Evolutionary conservation across 106 monocot species (phyloP), one percentile per base, ranked within the genome.

Genomic region (Apostasia shenzhenica): DNA sequence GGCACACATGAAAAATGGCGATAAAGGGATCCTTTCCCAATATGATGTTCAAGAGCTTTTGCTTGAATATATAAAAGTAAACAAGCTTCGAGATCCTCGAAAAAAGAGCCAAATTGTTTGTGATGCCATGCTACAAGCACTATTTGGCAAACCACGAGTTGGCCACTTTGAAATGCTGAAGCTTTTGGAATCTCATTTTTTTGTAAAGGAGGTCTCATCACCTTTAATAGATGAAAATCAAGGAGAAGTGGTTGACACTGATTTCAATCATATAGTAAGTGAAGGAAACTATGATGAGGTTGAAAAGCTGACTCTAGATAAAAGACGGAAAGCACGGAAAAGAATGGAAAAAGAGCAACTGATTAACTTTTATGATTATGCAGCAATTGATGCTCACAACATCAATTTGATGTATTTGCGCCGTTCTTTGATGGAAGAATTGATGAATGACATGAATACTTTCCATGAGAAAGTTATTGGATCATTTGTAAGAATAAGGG

Each of bases 101-200:
- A 77, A 73, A 78, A 88, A 90, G 77, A 90, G 92, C 75, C 90
- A 99, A 48, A 89, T 93, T 38, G 63, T 90, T 47, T 99, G 93
- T 78, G 99, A 93, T 75, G 53, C 77, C 70, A 83, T 80, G 75
- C 83, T 99, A 48, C 72, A 78, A 68, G 81, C 64, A 69, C 85
- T 99, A 14, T 99, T 93, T 80, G 83, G 85, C 1, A 99, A 93
- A 78, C 59, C 73, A 77, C 82, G 93, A 70, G 93, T 99, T 39
- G 99, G 87, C 0, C 99, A 93, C 78, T 87, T 93, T 80, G 99
- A 93, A 85, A 99, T 99, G 93, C 73, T 99, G 68, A 99, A 99
- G 81, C 89, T 99, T 78, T 78, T 99, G 38, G 99, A 99, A 79
- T 90, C 89, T 41, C 93, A 99, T 55, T 90, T 99, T 70, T 71